These are phyloP conservation scores for Pestalotiopsis sp. DNA, from an alignment of 2,329 filamentous ascomycete species.

Conservation along the genomic window DNA sequence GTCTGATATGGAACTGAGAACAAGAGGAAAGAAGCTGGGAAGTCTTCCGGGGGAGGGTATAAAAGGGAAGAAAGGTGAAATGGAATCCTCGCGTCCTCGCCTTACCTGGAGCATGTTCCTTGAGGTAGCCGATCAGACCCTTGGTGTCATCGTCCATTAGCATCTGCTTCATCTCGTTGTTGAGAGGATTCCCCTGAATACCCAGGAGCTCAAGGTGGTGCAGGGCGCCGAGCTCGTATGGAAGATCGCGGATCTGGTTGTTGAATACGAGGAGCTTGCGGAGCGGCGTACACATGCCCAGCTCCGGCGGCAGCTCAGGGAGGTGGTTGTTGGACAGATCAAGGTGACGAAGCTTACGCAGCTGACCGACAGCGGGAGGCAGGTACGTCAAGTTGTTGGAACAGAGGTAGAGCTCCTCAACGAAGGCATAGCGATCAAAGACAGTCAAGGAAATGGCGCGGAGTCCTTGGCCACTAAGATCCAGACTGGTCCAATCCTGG, in stretches of 20 bases:
- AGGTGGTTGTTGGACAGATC: slow-evolving; percentile 91
- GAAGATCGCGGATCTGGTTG: slow-evolving; percentile 82
- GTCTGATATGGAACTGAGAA: neutral
- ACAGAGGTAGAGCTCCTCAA: slow-evolving; percentile 90
- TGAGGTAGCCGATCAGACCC: slow-evolving; percentile 79
- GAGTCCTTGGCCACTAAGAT: slow-evolving; percentile 94
- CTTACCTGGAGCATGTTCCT: slow-evolving; percentile 82
- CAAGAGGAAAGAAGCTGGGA: neutral
- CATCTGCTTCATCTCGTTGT: slow-evolving; percentile 75
- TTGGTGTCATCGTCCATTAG: slow-evolving; percentile 88
- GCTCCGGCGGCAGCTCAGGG: slow-evolving; percentile 79
- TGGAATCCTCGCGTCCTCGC: neutral
- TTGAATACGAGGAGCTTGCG: slow-evolving; percentile 87
- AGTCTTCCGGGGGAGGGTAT: neutral
- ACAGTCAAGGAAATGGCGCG: slow-evolving; percentile 78
- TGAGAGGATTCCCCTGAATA: slow-evolving; percentile 87
- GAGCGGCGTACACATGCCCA: slow-evolving; percentile 95
- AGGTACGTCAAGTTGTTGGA: slow-evolving; percentile 86
- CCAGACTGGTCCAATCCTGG: slow-evolving; percentile 90
- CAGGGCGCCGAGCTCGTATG: slow-evolving; percentile 85
- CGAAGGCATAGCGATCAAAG: slow-evolving; percentile 80
- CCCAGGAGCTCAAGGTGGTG: slow-evolving; percentile 88
- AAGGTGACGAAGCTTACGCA: slow-evolving; percentile 80
- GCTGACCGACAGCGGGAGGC: slow-evolving; percentile 79
- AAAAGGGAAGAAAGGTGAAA: neutral